A percentile compares a stretch with the other conserved stretches of the same genome.
Conservation (phyloP, 192 early-diverging fungal species). For the Neocallimastix lanati region DNA sequence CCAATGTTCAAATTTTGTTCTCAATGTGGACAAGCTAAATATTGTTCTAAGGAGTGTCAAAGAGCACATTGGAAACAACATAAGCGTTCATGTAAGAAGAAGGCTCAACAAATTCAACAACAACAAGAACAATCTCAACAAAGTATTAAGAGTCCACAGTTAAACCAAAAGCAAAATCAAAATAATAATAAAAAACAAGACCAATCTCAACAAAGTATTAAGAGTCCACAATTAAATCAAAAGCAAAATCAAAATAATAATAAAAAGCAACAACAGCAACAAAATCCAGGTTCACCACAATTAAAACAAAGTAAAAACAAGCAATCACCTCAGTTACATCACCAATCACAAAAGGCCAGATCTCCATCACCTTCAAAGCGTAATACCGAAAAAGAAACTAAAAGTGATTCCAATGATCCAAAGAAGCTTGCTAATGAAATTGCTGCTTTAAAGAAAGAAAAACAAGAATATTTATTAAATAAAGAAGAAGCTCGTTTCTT, state of each 20-base stretch:
- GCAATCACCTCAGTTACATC: background rate
- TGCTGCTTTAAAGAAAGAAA: background rate
- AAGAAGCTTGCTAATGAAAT: background rate
- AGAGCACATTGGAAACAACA: conserved; percentile 1
- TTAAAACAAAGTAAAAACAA: background rate
- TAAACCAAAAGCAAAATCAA: background rate
- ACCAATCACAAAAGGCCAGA: background rate
- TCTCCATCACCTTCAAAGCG: background rate
- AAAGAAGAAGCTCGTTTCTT: background rate
- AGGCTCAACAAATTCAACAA: background rate
- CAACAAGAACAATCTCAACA: background rate
- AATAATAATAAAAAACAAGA: no score
- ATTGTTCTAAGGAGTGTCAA: conserved; percentile 4
- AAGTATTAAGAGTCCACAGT: background rate
- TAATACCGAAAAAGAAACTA: background rate
- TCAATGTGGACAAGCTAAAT: background rate
- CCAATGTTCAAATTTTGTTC: background rate
- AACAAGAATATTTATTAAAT: background rate
- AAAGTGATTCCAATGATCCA: background rate
- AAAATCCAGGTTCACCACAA: background rate
- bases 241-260: background rate
- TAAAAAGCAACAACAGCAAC: background rate
- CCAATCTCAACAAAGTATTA: no score
- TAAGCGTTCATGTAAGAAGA: background rate
- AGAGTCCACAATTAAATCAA: background rate